Percentiles rank a stretch among this genome's conserved stretches.
Evolutionary conservation across 768 basidiomycete genomes (phyloP).

Genomic region (Suillus ampliporus): DNA sequence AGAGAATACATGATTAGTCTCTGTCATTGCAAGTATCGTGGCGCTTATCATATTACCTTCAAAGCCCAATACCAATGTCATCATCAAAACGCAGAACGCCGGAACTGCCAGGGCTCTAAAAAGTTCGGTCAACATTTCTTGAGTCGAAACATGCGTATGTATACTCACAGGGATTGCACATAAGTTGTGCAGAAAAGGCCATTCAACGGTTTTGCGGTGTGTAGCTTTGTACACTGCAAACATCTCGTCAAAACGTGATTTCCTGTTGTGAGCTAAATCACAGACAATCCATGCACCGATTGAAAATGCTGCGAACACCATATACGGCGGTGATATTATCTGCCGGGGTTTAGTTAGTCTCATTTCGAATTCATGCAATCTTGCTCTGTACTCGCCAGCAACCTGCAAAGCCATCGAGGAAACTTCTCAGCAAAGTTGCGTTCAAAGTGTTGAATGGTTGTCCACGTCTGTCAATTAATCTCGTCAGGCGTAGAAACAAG

Average conservation of each 20-base stretch:
- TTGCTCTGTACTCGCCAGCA: slow-evolving; percentile 26
- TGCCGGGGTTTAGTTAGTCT: slow-evolving; percentile 13
- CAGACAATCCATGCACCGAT: slow-evolving; percentile 45
- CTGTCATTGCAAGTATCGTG: slow-evolving; percentile 2
- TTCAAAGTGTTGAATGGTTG: slow-evolving; percentile 36
- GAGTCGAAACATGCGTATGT: slow-evolving; percentile 2
- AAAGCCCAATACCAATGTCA: slow-evolving; percentile 47
- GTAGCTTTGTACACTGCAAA: slow-evolving; percentile 24
- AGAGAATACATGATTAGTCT: slow-evolving; percentile 8
- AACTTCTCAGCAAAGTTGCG: slow-evolving; percentile 23
- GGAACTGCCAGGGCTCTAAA: slow-evolving; percentile 43
- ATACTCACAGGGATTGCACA: slow-evolving; percentile 43
- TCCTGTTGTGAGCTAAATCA: slow-evolving; percentile 21
- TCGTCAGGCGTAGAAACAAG: slow-evolving; percentile 9
- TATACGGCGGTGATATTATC: slow-evolving; percentile 45
- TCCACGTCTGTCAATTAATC: slow-evolving; percentile 39
- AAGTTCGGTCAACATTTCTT: slow-evolving; percentile 17
- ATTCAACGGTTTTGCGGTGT: slow-evolving; percentile 36
- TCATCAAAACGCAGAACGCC: slow-evolving; percentile 48
- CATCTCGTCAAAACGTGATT: slow-evolving; percentile 6
- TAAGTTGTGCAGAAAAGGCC: slow-evolving; percentile 57
- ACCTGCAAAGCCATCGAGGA: slow-evolving; percentile 30
- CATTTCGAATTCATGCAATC: background rate
- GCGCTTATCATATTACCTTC: slow-evolving; percentile 43
- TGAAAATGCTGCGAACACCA: slow-evolving; percentile 49